A percentile compares a stretch with the other conserved stretches of the same genome.
phyloP scores from a whole-genome alignment of 768 basidiomycete species.

The Tricholoma hemisulphureum region DNA sequence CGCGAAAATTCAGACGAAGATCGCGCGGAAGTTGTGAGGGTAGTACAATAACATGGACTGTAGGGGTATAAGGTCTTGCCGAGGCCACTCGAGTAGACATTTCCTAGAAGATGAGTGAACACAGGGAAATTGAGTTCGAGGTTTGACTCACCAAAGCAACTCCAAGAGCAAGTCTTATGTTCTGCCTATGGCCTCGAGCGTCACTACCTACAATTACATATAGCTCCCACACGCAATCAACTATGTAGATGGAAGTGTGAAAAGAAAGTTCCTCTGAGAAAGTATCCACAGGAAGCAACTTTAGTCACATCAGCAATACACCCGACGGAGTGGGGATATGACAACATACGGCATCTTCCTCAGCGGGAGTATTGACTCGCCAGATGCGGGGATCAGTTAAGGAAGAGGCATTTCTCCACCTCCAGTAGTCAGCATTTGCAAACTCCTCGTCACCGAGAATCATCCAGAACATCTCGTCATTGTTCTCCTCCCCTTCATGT shows the following conservation, averaged over 20 bases:
- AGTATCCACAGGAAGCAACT: slow-evolving; percentile 50
- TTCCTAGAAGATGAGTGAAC: slow-evolving; percentile 36
- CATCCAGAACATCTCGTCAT: slow-evolving; percentile 85
- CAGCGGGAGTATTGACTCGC: slow-evolving; percentile 46
- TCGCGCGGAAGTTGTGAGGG: slow-evolving; percentile 77
- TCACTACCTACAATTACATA: slow-evolving; percentile 70
- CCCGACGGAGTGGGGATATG: background rate
- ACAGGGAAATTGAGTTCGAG: background rate
- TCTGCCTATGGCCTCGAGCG: slow-evolving; percentile 57
- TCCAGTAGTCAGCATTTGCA: slow-evolving; percentile 82
- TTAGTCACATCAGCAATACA: slow-evolving; percentile 5
- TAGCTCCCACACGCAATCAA: slow-evolving; percentile 79
- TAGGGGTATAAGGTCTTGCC: slow-evolving; percentile 65
- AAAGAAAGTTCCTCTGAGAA: slow-evolving; percentile 39
- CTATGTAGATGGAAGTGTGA: slow-evolving; percentile 54
- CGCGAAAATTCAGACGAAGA: slow-evolving; percentile 63
- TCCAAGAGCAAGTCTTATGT: slow-evolving; percentile 62
- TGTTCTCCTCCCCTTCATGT: slow-evolving; percentile 59
- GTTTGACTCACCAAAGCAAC: slow-evolving; percentile 48
- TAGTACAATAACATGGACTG: slow-evolving; percentile 69
- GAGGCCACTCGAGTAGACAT: slow-evolving; percentile 51
- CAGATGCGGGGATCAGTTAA: slow-evolving; percentile 54
- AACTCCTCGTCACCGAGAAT: slow-evolving; percentile 73
- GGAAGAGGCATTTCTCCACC: slow-evolving; percentile 53
- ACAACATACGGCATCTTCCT: slow-evolving; percentile 40